Conservation (phyloP, 176 grass and related monocot genomes). For the bread wheat (Triticum aestivum) region DNA sequence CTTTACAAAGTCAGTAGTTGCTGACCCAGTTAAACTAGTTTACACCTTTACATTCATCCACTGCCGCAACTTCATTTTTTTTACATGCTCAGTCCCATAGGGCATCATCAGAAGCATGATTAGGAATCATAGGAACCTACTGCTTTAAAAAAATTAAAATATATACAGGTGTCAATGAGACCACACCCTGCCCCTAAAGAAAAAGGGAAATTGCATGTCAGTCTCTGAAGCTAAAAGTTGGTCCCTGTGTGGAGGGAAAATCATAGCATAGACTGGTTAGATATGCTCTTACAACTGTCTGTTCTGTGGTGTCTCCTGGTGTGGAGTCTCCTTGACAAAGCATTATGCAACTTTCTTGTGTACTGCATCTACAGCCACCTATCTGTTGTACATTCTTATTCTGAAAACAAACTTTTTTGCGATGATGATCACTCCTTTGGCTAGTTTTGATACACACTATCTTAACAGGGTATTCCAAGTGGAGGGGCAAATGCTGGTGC, state of each 20-base stretch:
- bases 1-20: not conserved
- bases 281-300: not conserved
- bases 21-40: not conserved
- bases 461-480: conserved; percentile 59
- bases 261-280: not conserved
- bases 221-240: not conserved
- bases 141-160: not conserved
- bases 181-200: not conserved
- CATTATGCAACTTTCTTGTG: not conserved
- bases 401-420: not conserved
- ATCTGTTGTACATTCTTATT: not conserved
- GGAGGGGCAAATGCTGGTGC: conserved; percentile 35
- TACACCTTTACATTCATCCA: not conserved
- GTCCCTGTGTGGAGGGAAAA: not conserved
- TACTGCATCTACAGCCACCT: not conserved
- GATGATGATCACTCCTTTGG: conserved; percentile 15
- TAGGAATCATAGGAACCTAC: not conserved
- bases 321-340: conserved; percentile 15
- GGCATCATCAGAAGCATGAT: not conserved
- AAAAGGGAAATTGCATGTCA: not conserved
- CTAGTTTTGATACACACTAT: conserved; percentile 8
- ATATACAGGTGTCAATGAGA: not conserved
- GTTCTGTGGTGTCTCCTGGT: not conserved
- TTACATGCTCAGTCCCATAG: not conserved
- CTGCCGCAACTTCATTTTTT: not conserved